These are phyloP conservation scores for Pycnococcus provasolii DNA, from an alignment of 139 green algal genomes.

Conservation along the genomic window DNA sequence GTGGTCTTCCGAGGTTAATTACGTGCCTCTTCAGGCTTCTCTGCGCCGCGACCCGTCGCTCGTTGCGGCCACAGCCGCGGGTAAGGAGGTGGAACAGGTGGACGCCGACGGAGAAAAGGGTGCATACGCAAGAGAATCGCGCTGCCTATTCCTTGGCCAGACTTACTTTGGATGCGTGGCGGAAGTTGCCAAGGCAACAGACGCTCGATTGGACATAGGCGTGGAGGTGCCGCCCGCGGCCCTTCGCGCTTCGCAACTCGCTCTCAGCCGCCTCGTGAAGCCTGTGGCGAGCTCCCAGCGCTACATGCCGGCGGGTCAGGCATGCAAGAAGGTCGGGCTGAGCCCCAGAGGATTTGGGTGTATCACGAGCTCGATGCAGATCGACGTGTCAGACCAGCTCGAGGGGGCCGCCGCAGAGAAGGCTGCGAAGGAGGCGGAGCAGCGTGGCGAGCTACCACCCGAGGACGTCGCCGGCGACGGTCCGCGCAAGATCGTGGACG, in stretches of 20 bases:
- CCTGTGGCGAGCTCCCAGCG: neutral
- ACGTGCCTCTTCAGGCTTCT: conserved; percentile 55
- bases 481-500: conserved; percentile 50
- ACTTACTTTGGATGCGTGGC: neutral
- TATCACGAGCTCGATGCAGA: neutral
- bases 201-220: neutral
- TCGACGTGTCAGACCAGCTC: neutral
- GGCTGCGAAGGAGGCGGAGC: conserved; percentile 2
- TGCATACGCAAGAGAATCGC: neutral
- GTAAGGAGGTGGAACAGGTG: conserved; percentile 5
- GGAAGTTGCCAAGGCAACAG: neutral
- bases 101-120: conserved; percentile 4
- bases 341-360: conserved; percentile 2
- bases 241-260: too few relatives aligned
- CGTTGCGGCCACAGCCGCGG: conserved; percentile 38
- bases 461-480: neutral
- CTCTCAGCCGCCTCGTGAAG: conserved; percentile 19
- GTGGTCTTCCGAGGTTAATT: conserved; percentile 47
- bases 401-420: conserved; percentile 52
- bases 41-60: conserved; percentile 43
- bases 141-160: conserved; percentile 8
- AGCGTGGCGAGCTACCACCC: neutral
- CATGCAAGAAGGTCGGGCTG: neutral
- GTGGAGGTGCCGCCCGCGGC: too few relatives aligned
- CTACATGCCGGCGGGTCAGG: neutral